These are phyloP conservation scores for Rutstroemia sp. DNA, from an alignment of 2,329 filamentous ascomycete genomes.

Conservation along the genomic window DNA sequence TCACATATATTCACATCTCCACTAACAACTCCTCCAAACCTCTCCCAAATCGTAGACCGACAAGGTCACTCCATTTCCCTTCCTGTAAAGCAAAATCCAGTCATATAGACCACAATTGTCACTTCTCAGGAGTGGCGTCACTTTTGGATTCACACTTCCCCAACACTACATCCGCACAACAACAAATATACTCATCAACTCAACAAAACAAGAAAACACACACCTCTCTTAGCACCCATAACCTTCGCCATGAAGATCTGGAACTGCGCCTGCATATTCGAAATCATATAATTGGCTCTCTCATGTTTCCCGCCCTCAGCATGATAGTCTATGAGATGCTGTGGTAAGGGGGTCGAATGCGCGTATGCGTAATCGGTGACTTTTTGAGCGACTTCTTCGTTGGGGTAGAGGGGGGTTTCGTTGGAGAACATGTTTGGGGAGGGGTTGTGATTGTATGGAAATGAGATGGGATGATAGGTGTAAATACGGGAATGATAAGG, in stretches of 20 bases:
- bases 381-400: conserved; percentile 33
- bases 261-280: conserved; percentile 20
- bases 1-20: not conserved
- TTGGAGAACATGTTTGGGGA: conserved; percentile 22
- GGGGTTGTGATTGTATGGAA: not conserved
- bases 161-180: not conserved
- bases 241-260: conserved; percentile 19
- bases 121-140: no score
- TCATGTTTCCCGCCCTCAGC: conserved; percentile 21
- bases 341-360: conserved; percentile 37
- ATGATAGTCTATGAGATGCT: conserved; percentile 37
- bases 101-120: no score
- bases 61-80: no score
- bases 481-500: no score
- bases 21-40: no score
- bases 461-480: not conserved
- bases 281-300: conserved; percentile 22
- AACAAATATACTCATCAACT: not conserved
- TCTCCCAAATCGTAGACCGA: no score
- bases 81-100: no score
- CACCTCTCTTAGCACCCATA: conserved; percentile 21
- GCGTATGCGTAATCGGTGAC: conserved; percentile 38
- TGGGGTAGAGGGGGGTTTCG: conserved; percentile 35
- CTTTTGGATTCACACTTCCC: not conserved
- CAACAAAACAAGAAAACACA: not conserved